A percentile compares a stretch with the other conserved stretches of the same genome.
These are phyloP conservation scores for Candida nanaspora DNA, from an alignment of 805 yeast genomes.

Conservation along the genomic window DNA sequence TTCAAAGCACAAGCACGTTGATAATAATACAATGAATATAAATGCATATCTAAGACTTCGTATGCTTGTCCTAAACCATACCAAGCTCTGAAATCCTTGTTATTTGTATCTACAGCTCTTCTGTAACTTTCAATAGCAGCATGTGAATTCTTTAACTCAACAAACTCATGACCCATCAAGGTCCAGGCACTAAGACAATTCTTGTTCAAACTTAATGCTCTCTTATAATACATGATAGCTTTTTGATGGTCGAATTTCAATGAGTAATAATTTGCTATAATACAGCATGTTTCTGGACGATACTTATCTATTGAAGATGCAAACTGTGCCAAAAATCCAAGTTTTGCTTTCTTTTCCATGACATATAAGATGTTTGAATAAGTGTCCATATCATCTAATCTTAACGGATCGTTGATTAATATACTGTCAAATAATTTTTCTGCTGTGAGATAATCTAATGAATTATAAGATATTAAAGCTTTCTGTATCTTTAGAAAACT, in stretches of 20 bases:
- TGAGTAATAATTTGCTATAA: slow-evolving; percentile 89
- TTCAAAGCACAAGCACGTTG: slow-evolving; percentile 84
- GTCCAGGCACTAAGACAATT: slow-evolving; percentile 93
- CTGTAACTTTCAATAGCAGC: slow-evolving; percentile 96
- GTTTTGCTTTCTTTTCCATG: slow-evolving; percentile 79
- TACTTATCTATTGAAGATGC: slow-evolving; percentile 77
- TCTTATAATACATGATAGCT: slow-evolving; percentile 85
- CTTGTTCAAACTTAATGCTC: slow-evolving; percentile 78
- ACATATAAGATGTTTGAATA: slow-evolving; percentile 94
- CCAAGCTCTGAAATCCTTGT: slow-evolving; percentile 94
- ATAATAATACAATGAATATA: slow-evolving; percentile 86
- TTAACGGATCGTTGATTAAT: slow-evolving; percentile 65
- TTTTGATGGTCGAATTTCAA: slow-evolving; percentile 90
- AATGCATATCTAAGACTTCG: slow-evolving; percentile 91
- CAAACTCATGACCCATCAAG: slow-evolving; percentile 97
- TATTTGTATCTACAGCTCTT: slow-evolving; percentile 84
- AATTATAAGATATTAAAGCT: slow-evolving; percentile 76
- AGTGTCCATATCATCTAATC: slow-evolving; percentile 86
- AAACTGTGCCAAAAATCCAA: slow-evolving; percentile 81
- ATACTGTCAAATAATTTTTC: slow-evolving; percentile 75
- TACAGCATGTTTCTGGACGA: slow-evolving; percentile 91
- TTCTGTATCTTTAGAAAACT: slow-evolving; percentile 71
- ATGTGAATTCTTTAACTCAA: slow-evolving; percentile 90
- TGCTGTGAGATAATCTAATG: slow-evolving; percentile 77
- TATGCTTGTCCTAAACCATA: slow-evolving; percentile 98